Evolutionary conservation across 2,329 filamentous ascomycete species (phyloP), one percentile per base, ranked within the genome.

Genomic region (Xylaria sp.): DNA sequence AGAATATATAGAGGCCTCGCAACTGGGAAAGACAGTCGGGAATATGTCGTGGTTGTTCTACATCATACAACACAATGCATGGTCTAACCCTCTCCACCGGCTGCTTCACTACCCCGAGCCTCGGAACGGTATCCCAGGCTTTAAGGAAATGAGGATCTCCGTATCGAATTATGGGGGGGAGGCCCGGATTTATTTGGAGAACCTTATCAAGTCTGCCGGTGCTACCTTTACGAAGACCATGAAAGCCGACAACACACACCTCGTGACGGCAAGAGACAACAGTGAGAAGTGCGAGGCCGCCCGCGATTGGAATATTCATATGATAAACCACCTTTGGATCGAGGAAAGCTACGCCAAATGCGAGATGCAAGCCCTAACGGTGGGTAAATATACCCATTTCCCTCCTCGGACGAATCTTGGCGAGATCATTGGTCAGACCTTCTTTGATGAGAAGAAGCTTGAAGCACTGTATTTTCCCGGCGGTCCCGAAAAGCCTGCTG

Each of bases 161-260:
- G 86, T 99, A 6, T 98, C 96, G 6, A 99, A 98, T 80, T 99
- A 99, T 78, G 94, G 94, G 55, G 96, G 96, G 39, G 96, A 99
- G 80, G 94, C 96, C 18, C 90, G 96, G 56, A 90, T 94, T 62
- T 99, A 98, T 76, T 86, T 99, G 4, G 94, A 98, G 80, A 98
- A 97, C 74, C 86, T 99, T 46, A 92, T 98, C 75, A 89, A 85
- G 69, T 94, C 94, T 28, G 87, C 91, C 18, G 96, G 96, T 18
- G 95, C 93, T 9, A 91, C 92, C 70, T 98, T 94, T 78, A 99
- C 96, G 37, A 97, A 97, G 82, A 97, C 94, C 0, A 92, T 99
- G 89, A 97, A 94, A 80, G 89, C 92, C 73, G 94, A 98, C 71
- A 98, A 99, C 79, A 98, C 94, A 0, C 96, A 99, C 81, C 88